These are phyloP conservation scores for Tricholoma saponaceum DNA, from an alignment of 768 basidiomycete species.

Conservation along the genomic window DNA sequence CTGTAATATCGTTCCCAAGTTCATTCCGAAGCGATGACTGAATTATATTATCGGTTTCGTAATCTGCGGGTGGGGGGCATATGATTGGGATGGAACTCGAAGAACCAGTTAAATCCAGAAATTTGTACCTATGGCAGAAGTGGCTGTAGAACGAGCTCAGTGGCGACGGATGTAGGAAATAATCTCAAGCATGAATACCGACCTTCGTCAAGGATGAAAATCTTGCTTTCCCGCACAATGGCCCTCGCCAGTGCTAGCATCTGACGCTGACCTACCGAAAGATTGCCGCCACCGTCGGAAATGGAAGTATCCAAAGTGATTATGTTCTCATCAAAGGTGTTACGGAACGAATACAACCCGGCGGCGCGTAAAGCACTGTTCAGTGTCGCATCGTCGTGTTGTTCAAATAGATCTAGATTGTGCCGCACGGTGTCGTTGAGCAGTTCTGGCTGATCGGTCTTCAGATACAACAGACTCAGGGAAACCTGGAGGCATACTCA, in stretches of 20 bases:
- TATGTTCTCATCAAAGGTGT: constrained; percentile 43
- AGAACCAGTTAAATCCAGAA: neutral
- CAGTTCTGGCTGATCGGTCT: constrained; percentile 46
- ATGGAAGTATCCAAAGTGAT: constrained; percentile 43
- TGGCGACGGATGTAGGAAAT: constrained; percentile 33
- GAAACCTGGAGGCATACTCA: too few relatives aligned
- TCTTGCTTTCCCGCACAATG: constrained; percentile 51
- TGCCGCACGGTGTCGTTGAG: constrained; percentile 58
- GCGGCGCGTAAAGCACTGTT: constrained; percentile 38
- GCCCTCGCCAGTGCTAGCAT: constrained; percentile 63
- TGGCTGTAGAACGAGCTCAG: constrained; percentile 13
- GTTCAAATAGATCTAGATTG: constrained; percentile 66
- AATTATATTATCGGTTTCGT: constrained; percentile 63
- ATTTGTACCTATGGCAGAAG: constrained; percentile 27
- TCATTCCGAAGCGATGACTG: constrained; percentile 68
- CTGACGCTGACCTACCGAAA: constrained; percentile 76
- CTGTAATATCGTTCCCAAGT: constrained; percentile 53
- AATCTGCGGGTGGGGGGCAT: constrained; percentile 34
- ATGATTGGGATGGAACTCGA: neutral
- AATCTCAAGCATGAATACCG: constrained; percentile 19
- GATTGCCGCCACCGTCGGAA: constrained; percentile 58
- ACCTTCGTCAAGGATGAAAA: constrained; percentile 64
- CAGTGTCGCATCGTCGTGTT: constrained; percentile 46
- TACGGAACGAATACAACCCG: constrained; percentile 35
- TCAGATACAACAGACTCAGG: too few relatives aligned